Evolutionary conservation across 345 rosid species (phyloP), one percentile per base, ranked within the genome.

Genomic region (Ceriops zippeliana): DNA sequence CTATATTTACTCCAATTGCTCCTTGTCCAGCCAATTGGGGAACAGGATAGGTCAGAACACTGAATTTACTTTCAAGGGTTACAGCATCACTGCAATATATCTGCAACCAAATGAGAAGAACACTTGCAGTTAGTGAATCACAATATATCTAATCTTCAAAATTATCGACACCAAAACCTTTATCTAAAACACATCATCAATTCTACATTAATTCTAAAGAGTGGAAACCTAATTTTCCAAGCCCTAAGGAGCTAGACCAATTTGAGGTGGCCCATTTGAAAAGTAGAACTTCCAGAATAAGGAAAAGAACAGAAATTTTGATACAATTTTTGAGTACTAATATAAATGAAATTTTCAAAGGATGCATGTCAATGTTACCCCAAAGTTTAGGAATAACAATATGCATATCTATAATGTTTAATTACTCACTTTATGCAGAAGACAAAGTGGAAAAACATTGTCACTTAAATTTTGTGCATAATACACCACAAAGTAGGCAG

Each of bases 51-150:
- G 97, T 89, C 61, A 93, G 96, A 58, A 93, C 90, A 63, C 97
- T 91, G 78, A 91, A 89, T 73, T 88, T 93, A 80, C 75, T 91
- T 79, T 89, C 97, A 52, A 93, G 98, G 17, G 98, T 91, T 37
- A 88, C 80, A 21, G 78, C 58, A 58, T 80, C 73, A 68, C 61
- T 30, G 83, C 98, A 93, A 76, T 91, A 89, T 78, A 93, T 86
- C 98, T 93, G 95, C 83, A 80, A 73, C 24, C 54, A 71, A 27
- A 63, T 3, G 42, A 6, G 10, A 69, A 37, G 24, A 54, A 62
- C 8, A 37, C 31, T 47, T 52, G 52, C 19, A 7, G 35, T 57
- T 8, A 37, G 54, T 20, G 31, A 59, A 61, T 74, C 7, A 42
- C 28, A 54, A 27, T 5, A 19, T 57, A 9, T 57, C 65, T 4